These are phyloP conservation scores for Nepenthes mirabilis DNA, from an alignment of 148 eudicot genomes.

Conservation along the genomic window DNA sequence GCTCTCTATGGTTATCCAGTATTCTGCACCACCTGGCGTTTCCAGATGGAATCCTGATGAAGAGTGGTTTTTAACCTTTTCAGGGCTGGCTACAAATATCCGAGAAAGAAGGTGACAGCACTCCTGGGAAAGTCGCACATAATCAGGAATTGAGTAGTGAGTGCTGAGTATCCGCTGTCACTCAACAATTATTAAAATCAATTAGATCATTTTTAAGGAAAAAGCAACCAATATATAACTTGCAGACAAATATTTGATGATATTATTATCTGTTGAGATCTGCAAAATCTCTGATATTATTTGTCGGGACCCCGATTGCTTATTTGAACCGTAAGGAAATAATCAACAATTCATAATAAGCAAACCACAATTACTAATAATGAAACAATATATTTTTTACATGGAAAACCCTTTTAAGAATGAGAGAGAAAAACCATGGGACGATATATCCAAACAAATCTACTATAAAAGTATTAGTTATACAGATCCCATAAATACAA, in stretches of 20 bases:
- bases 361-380: too few species aligned
- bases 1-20: not conserved
- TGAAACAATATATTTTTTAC: too few species aligned
- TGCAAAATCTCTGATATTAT: too few species aligned
- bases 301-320: too few species aligned
- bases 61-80: slow-evolving; percentile 28
- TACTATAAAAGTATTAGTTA: too few species aligned
- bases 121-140: slow-evolving; percentile 56
- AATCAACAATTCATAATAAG: too few species aligned
- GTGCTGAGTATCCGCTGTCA: slow-evolving; percentile 66
- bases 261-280: not conserved
- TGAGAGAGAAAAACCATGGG: too few species aligned
- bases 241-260: not conserved
- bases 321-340: too few species aligned
- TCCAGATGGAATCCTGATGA: not conserved
- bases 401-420: too few species aligned
- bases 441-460: too few species aligned
- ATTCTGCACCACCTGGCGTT: not conserved
- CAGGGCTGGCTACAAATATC: slow-evolving; percentile 64
- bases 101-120: slow-evolving; percentile 65
- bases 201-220: not conserved
- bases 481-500: too few species aligned
- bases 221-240: not conserved
- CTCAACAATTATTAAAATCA: not conserved
- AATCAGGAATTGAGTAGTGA: slow-evolving; percentile 65